Percentiles rank a stretch among this genome's conserved stretches.
Evolutionary conservation across 2,329 filamentous ascomycete species (phyloP).

Genomic region (Ophiostoma pallidulum): DNA sequence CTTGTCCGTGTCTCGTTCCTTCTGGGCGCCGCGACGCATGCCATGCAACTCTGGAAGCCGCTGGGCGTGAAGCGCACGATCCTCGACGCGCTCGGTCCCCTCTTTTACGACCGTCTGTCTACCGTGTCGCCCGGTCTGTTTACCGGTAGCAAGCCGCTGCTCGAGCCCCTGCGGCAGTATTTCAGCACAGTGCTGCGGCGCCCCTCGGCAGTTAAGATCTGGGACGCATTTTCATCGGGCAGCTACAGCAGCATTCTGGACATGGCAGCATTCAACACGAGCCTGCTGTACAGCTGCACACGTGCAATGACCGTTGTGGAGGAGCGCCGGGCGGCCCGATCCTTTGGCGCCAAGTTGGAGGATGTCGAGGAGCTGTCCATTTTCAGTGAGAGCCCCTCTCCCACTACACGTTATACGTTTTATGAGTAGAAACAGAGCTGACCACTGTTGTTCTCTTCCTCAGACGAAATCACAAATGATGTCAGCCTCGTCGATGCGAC

Average conservation of each 20-base stretch:
- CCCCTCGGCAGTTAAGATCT: conserved; percentile 31
- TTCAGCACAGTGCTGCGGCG: conserved; percentile 34
- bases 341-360: conserved; percentile 31
- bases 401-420: too few relatives aligned
- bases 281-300: conserved; percentile 41
- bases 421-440: too few relatives aligned
- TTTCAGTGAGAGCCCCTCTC: too few relatives aligned
- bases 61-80: conserved; percentile 49
- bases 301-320: conserved; percentile 44
- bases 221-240: conserved; percentile 39
- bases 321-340: conserved; percentile 36
- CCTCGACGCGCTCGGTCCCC: conserved; percentile 44
- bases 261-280: conserved; percentile 35
- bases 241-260: conserved; percentile 43
- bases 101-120: conserved; percentile 47
- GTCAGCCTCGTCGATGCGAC: conserved; percentile 33
- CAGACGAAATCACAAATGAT: conserved; percentile 34
- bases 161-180: conserved; percentile 35
- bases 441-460: too few relatives aligned
- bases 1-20: conserved; percentile 43
- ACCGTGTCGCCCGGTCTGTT: conserved; percentile 39
- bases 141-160: conserved; percentile 27
- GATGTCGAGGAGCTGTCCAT: conserved; percentile 32
- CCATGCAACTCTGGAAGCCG: conserved; percentile 38
- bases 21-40: conserved; percentile 39